A percentile compares a stretch with the other conserved stretches of the same genome.
These are phyloP conservation scores for Fraxinus floribunda DNA, from an alignment of 305 asterid species.

Conservation along the genomic window DNA sequence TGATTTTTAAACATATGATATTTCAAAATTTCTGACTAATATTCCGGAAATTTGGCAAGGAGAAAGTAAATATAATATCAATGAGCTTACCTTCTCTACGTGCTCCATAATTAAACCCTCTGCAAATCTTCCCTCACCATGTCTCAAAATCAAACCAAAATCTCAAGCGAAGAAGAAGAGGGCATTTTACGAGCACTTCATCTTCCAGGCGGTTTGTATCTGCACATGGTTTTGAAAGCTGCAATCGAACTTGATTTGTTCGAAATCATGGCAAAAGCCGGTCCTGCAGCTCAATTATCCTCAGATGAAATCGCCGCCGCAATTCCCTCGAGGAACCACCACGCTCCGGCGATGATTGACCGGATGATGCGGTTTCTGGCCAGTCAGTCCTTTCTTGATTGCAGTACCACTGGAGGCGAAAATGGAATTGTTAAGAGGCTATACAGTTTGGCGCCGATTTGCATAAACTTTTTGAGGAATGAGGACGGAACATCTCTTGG, in stretches of 20 bases:
- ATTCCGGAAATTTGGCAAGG: no score
- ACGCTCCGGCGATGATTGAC: conserved; percentile 20
- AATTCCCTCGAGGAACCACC: neutral
- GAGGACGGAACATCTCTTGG: conserved; percentile 7
- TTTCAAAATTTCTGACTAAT: no score
- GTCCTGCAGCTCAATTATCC: conserved; percentile 7
- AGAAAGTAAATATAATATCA: no score
- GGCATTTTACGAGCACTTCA: no score
- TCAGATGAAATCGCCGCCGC: conserved; percentile 5
- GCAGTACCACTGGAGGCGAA: neutral
- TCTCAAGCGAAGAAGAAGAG: no score
- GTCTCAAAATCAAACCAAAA: no score
- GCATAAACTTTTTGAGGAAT: neutral
- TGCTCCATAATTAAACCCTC: no score
- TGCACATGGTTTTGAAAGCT: conserved; percentile 3
- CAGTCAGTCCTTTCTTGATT: conserved; percentile 8
- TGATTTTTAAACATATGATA: no score
- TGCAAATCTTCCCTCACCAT: no score
- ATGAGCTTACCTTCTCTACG: no score
- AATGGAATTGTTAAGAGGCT: neutral
- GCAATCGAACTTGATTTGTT: conserved; percentile 17
- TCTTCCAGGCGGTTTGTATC: no score
- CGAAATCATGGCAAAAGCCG: conserved; percentile 17
- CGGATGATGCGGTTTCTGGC: conserved; percentile 18
- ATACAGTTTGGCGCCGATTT: conserved; percentile 15